These are phyloP conservation scores for Mycena sanguinolenta DNA, from an alignment of 768 basidiomycete species.

Conservation along the genomic window DNA sequence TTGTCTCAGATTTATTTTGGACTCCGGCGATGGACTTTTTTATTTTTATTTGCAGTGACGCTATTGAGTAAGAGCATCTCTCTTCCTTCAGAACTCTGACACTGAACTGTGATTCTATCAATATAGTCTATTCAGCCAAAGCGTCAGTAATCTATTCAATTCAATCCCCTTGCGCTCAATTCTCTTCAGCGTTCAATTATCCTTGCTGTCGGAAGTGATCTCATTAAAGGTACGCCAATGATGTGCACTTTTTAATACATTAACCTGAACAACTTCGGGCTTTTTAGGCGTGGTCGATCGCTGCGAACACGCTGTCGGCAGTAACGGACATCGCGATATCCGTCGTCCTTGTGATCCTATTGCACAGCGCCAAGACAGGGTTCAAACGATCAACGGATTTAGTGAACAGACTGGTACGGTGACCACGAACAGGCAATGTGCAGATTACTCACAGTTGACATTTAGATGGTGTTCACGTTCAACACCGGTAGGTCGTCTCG, in stretches of 20 bases:
- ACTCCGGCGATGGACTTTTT: neutral
- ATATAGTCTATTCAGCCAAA: slow-evolving; percentile 6
- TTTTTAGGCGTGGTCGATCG: neutral
- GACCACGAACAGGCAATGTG: neutral
- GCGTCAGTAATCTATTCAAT: slow-evolving; percentile 7
- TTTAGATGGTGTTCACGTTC: slow-evolving; percentile 17
- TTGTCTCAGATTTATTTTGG: neutral
- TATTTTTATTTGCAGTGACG: neutral
- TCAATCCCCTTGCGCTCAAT: neutral
- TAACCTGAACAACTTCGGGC: neutral
- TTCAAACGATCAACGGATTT: slow-evolving; percentile 15
- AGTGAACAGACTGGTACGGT: slow-evolving; percentile 22
- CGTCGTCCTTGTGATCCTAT: neutral
- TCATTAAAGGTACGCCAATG: neutral
- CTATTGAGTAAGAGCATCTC: neutral
- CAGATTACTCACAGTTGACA: neutral
- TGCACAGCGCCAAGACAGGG: slow-evolving; percentile 4
- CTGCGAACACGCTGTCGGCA: neutral
- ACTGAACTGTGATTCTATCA: too few species aligned
- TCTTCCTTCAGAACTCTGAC: neutral
- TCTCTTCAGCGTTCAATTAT: slow-evolving; percentile 8
- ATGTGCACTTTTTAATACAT: neutral
- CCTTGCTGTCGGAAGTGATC: neutral
- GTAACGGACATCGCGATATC: slow-evolving; percentile 20
- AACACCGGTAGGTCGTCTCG: slow-evolving; percentile 2